Conservation (phyloP, 2,329 filamentous ascomycete genomes). For the Dothistroma septosporum region DNA sequence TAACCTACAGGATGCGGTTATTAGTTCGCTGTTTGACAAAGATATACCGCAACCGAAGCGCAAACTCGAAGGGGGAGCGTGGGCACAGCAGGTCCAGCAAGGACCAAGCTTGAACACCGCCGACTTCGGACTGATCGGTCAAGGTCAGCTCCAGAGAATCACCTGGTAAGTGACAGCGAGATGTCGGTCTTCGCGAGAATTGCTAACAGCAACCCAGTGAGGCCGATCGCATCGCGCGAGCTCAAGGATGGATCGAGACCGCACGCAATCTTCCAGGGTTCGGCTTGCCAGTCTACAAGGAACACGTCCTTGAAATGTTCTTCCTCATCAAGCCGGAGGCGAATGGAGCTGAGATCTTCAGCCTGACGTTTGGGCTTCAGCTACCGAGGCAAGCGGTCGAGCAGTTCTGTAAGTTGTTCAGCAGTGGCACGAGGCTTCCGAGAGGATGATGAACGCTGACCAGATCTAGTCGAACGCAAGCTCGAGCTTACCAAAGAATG, state of each 20-base stretch:
- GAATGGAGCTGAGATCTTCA: constrained; percentile 11
- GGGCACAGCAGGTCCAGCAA: constrained; percentile 4
- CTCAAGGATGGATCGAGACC: background rate
- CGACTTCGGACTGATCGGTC: constrained; percentile 5
- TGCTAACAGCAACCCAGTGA: constrained; percentile 1
- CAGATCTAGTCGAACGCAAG: constrained; percentile 3
- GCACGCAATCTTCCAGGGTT: background rate
- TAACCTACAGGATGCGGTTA: constrained; percentile 5
- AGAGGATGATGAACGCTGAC: background rate
- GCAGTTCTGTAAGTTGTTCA: constrained; percentile 20
- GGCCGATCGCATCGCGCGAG: constrained; percentile 9
- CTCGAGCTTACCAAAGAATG: background rate
- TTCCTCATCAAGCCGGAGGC: constrained; percentile 10
- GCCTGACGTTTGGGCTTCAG: constrained; percentile 12
- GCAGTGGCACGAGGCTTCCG: background rate
- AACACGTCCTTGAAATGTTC: constrained; percentile 14
- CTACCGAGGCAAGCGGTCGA: constrained; percentile 5
- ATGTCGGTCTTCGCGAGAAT: background rate
- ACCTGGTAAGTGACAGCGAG: background rate
- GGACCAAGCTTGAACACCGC: background rate
- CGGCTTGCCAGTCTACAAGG: constrained; percentile 6
- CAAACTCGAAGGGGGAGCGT: background rate
- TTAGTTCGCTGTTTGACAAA: background rate
- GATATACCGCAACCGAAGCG: constrained; percentile 3
- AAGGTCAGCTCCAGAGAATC: constrained; percentile 1